Base-by-base conservation (phyloP, 1,284 basidiomycete genomes). In the Moniliophthora roreri region DNA sequence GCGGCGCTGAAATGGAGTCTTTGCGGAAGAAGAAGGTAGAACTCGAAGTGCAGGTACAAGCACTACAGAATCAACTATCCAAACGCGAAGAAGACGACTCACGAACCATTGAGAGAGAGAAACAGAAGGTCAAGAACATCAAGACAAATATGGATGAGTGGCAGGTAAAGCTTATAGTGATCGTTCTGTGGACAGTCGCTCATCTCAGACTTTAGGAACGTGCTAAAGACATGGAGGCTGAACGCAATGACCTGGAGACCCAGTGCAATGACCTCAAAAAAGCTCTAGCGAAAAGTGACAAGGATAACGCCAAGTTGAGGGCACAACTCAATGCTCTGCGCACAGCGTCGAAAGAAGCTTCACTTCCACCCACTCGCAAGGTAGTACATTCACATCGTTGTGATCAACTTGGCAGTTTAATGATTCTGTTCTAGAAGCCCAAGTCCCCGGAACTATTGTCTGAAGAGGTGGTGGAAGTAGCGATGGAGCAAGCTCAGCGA, bases 1-100 rank as follows among this genome's bases (percentile, higher is more conserved):
- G 82, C 48, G 82, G 76, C 15, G 77, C 72, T 10, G 82, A 86
- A 45, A 71, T 77, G 8, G 86, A 84, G 51, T 66, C 70, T 2
- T 67, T 78, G 54, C 76, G 83, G 41, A 84, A 82, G 63, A 70
- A 74, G 50, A 78, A 78, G 15, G 69, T 78, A 11, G 78, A 82
- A 36, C 70, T 88, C 11, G 84, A 89, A 54, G 69, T 79, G 2
- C 69, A 80, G 52, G 69, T 82, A 11, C 70, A 73, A 50, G 76
- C 80, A 38, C 65, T 84, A 4, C 74, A 78, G 58, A 66, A 67
- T 18, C 71, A 70, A n/a, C 61, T 80, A 8, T 69, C 73, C 39
- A 68, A 71, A 45, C 42, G 64, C 68, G 32, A 74, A 75, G 52
- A 66, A 71, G 45, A 64, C 58, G 41, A 62, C 45, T 52, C 65